Evolutionary conservation across 2,329 filamentous ascomycete species (phyloP).

Genomic region (Aspergillus caelatus): DNA sequence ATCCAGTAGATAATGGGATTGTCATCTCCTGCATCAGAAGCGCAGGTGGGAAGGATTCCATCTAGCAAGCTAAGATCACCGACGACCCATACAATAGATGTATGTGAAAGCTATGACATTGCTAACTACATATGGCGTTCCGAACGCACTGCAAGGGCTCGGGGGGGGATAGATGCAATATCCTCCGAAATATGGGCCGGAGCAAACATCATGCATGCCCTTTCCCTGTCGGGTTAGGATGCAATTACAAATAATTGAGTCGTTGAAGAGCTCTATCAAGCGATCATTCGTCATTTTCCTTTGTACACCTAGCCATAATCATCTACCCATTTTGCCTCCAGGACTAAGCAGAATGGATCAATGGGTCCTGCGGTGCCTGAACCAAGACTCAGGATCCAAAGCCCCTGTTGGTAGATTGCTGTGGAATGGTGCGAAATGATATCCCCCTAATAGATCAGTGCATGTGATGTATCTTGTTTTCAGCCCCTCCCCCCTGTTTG

Average conservation of each 20-base stretch:
- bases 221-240: background rate
- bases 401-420: too few relatives aligned
- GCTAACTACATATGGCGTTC: background rate
- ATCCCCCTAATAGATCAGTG: background rate
- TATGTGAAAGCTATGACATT: conserved; percentile 1
- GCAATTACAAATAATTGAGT: background rate
- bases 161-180: background rate
- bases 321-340: background rate
- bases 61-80: background rate
- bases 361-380: background rate
- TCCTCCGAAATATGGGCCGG: background rate
- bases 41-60: background rate
- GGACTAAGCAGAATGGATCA: background rate
- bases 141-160: background rate
- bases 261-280: background rate
- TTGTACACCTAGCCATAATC: too few relatives aligned
- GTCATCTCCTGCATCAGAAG: background rate
- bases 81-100: background rate
- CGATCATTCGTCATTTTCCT: background rate
- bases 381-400: background rate
- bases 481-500: background rate
- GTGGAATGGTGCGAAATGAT: background rate
- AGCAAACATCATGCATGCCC: background rate
- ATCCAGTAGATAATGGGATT: background rate
- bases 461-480: conserved; percentile 10